Conservation (phyloP, 1,284 basidiomycete genomes). For the Cryptococcus maquisensis region DNA sequence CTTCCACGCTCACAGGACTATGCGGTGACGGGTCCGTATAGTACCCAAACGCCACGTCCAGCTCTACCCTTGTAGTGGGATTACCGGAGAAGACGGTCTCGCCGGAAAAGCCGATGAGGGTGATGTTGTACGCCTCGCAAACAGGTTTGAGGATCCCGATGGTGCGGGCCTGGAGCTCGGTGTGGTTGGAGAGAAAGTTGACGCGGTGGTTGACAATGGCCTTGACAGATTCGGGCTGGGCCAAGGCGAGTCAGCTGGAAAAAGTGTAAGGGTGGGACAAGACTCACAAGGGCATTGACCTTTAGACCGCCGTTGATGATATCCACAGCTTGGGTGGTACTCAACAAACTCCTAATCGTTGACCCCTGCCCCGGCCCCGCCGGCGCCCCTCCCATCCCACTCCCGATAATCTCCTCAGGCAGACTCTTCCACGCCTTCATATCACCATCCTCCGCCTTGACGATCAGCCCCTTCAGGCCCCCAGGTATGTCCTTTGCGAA, state of each 20-base stretch:
- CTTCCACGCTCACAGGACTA: conserved; percentile 22
- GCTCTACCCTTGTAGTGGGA: conserved; percentile 8
- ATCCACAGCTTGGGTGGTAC: conserved; percentile 45
- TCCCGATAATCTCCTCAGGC: conserved; percentile 40
- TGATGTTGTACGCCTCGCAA: conserved; percentile 29
- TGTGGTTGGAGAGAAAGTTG: conserved; percentile 28
- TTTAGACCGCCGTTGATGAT: conserved; percentile 48
- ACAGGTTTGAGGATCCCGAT: conserved; percentile 22
- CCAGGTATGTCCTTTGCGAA: conserved; percentile 46
- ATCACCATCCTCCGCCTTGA: conserved; percentile 33
- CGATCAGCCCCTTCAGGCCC: conserved; percentile 35
- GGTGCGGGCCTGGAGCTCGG: conserved; percentile 25
- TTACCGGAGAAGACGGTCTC: conserved; percentile 16
- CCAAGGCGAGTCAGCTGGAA: neutral
- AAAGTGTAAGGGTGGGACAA: neutral
- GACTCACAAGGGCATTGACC: conserved; percentile 46
- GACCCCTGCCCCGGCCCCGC: conserved; percentile 13
- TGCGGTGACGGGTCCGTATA: conserved; percentile 33
- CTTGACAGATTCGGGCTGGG: conserved; percentile 28
- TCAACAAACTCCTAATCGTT: conserved; percentile 36
- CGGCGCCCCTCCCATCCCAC: conserved; percentile 12
- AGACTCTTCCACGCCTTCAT: conserved; percentile 43
- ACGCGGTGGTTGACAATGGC: conserved; percentile 40
- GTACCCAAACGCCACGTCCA: conserved; percentile 18
- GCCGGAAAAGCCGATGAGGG: conserved; percentile 26